Conservation (phyloP, 208 protist genomes). For the Balamuthia mandrillaris region DNA sequence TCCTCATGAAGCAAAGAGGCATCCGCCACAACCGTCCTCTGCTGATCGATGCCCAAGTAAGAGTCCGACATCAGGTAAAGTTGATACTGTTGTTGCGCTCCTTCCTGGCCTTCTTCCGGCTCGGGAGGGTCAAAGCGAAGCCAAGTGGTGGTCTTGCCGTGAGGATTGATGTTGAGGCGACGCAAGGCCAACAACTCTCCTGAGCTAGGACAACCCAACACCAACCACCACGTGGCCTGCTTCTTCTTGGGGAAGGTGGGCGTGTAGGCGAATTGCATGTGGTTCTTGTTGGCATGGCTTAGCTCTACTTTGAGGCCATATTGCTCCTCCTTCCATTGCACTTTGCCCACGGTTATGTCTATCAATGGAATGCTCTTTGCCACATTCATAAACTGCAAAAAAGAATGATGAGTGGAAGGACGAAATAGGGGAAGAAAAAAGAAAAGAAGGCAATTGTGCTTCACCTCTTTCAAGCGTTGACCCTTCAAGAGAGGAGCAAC, state of each 20-base stretch:
- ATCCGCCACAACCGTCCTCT: neutral
- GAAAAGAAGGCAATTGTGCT: too few species aligned
- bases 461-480: neutral
- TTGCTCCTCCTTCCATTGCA: constrained; percentile 70
- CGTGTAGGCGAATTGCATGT: constrained; percentile 2
- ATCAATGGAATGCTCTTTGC: too few species aligned
- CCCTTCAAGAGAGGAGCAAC: neutral
- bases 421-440: too few species aligned
- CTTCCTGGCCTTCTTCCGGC: neutral
- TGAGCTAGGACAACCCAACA: neutral
- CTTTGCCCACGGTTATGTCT: constrained; percentile 70
- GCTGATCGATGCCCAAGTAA: constrained; percentile 5
- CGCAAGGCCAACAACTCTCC: constrained; percentile 30
- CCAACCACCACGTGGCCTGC: constrained; percentile 35
- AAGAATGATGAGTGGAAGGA: too few species aligned
- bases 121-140: neutral
- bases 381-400: too few species aligned
- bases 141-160: neutral
- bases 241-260: constrained; percentile 37
- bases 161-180: neutral
- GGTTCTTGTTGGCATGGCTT: neutral
- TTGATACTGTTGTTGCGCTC: neutral
- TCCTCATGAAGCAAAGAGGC: neutral
- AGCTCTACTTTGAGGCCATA: constrained; percentile 36
- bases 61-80: constrained; percentile 35